These are phyloP conservation scores for Cucurbitaria berberidis DNA, from an alignment of 2,329 filamentous ascomycete genomes.

Conservation along the genomic window DNA sequence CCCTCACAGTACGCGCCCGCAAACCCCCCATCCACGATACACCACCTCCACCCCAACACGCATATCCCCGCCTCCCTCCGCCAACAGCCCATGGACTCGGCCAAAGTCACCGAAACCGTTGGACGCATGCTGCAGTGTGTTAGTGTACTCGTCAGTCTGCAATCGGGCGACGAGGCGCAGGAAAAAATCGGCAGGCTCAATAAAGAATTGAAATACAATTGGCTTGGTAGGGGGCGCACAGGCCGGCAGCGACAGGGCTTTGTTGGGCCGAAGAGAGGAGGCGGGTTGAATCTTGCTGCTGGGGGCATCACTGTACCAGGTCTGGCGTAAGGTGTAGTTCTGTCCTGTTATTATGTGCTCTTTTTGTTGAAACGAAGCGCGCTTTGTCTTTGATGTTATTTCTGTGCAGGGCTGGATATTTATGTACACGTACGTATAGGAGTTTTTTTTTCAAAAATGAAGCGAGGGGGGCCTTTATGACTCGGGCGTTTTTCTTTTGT, in stretches of 20 bases:
- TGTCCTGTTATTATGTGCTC: too few relatives aligned
- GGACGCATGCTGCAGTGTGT: conserved; percentile 96
- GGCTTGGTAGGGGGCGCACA: conserved; percentile 88
- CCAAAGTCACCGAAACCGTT: conserved; percentile 90
- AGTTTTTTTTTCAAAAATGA: too few relatives aligned
- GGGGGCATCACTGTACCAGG: conserved; percentile 1
- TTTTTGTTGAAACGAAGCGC: too few relatives aligned
- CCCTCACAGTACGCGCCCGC: conserved; percentile 24
- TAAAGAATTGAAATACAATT: conserved; percentile 92
- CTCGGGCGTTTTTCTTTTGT: too few relatives aligned
- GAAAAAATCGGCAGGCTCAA: conserved; percentile 82
- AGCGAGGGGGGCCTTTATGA: too few relatives aligned
- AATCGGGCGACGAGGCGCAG: conserved; percentile 73
- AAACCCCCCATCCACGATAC: conserved; percentile 20
- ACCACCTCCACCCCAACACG: conserved; percentile 17
- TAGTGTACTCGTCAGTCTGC: conserved; percentile 82
- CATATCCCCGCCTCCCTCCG: conserved; percentile 30
- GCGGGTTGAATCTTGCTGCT: conserved; percentile 4
- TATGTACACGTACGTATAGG: too few relatives aligned
- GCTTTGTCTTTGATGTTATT: background rate
- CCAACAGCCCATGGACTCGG: conserved; percentile 55
- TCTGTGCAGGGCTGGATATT: too few relatives aligned
- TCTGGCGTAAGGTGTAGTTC: too few relatives aligned
- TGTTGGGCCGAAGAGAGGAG: conserved; percentile 63
- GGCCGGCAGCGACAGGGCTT: conserved; percentile 89